Base-by-base conservation (phyloP, 257 asterid genomes). In the Gynochthodes officinalis region DNA sequence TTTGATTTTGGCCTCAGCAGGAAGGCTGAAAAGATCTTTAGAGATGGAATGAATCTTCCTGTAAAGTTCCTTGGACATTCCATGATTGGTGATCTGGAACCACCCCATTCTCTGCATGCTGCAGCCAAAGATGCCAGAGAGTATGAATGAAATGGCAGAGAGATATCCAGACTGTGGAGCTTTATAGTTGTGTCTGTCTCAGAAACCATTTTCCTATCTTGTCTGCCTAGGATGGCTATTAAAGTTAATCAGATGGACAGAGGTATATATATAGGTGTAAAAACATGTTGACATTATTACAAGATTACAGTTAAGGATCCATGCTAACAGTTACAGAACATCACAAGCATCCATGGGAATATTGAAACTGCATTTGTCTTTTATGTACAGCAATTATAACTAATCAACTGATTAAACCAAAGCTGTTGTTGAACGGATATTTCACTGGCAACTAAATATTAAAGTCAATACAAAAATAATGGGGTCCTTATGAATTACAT, bases 51-150 rank as follows among this genome's bases (percentile, higher is more conserved):
- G 79, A 79, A 89, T 83, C 80, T 80, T 83, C 69, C 64, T 40
- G 83, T 71, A 82, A 69, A 86, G 77, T 70, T 89, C 84, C 70
- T 80, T 83, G 75, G 96, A 84, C 69, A 89, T 86, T 64, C 96
- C 96, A 69, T 89, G 93, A 66, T 86, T 89, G 54, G 71, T 81
- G 55, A 89, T 86, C 67, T 80, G 90, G 78, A 87, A 87, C 87
- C 87, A 6, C 96, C 93, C 87, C 88, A 84, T 75, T 87, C 96
- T 84, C 61, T 82, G 84, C 93, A 87, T 75, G 90, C 91, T 32
- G 75, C 77, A 44, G 89, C 82, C 54, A 89, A 80, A 63, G 85
- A 82, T 21, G 84, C 79, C 55, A 86, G 35, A 66, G 82, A 66
- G 30, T 81, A 81, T 30, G 82, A 63, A 65, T 72, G 35, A 70